These are phyloP conservation scores for Penicillium brevicompactum DNA, from an alignment of 2,329 filamentous ascomycete species.

Conservation along the genomic window DNA sequence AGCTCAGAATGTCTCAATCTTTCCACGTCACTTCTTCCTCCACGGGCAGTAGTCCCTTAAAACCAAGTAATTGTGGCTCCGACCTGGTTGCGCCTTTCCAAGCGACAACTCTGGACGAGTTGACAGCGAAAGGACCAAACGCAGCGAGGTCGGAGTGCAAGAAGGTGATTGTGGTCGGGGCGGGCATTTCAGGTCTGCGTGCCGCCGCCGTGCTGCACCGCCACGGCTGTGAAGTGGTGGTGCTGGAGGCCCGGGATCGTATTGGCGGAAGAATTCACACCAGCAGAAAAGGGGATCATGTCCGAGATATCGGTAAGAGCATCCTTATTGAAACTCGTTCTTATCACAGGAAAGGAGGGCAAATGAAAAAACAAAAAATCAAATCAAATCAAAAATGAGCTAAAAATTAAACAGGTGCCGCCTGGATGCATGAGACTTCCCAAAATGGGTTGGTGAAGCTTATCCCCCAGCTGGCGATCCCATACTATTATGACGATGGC, in stretches of 20 bases:
- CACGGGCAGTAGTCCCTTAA: constrained; percentile 18
- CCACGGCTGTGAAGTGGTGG: constrained; percentile 37
- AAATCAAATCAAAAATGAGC: background rate
- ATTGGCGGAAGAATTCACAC: constrained; percentile 44
- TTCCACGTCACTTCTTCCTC: constrained; percentile 24
- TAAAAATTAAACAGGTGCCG: constrained; percentile 36
- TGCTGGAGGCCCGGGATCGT: constrained; percentile 39
- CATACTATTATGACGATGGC: constrained; percentile 51
- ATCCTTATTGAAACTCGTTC: too few species aligned
- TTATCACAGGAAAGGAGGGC: too few species aligned
- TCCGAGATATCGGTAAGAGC: constrained; percentile 43
- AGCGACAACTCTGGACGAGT: constrained; percentile 21
- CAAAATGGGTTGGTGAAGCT: constrained; percentile 49
- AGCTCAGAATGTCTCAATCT: constrained; percentile 33
- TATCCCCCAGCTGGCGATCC: constrained; percentile 44
- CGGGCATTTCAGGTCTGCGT: constrained; percentile 39
- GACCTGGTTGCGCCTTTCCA: constrained; percentile 22
- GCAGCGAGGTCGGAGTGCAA: constrained; percentile 22
- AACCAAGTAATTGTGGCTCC: constrained; percentile 30
- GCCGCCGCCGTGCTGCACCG: constrained; percentile 37
- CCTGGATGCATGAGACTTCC: constrained; percentile 51
- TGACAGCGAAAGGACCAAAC: constrained; percentile 24
- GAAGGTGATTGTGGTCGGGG: constrained; percentile 38
- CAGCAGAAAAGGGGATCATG: constrained; percentile 36
- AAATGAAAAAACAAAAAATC: too few species aligned